Evolutionary conservation across 2,329 filamentous ascomycete genomes (phyloP).

Genomic region (Sporothrix variecibatus): DNA sequence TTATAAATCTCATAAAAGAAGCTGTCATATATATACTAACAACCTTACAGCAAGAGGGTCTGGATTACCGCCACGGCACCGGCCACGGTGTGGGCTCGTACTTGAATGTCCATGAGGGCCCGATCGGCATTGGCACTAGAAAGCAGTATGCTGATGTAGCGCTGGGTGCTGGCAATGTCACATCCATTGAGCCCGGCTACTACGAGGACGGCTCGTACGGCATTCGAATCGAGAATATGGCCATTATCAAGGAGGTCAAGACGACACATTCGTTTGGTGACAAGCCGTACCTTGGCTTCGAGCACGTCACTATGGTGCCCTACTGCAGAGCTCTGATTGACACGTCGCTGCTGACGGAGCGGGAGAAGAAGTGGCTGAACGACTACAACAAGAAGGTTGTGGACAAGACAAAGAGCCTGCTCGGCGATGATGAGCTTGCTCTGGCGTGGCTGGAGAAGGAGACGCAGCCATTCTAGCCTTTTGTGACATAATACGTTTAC

Average conservation of each 20-base stretch:
- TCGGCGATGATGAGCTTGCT: slow-evolving; percentile 71
- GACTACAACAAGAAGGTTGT: slow-evolving; percentile 79
- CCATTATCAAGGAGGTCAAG: slow-evolving; percentile 85
- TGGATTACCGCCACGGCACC: slow-evolving; percentile 95
- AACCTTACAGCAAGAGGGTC: slow-evolving; percentile 62
- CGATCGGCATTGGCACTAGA: slow-evolving; percentile 91
- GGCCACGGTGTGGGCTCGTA: slow-evolving; percentile 95
- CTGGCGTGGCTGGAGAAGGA: slow-evolving; percentile 83
- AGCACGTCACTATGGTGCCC: slow-evolving; percentile 96
- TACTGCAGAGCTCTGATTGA: slow-evolving; percentile 91
- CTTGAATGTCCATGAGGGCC: slow-evolving; percentile 95
- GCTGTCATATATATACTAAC: not conserved
- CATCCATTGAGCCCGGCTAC: slow-evolving; percentile 95
- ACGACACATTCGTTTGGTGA: slow-evolving; percentile 88
- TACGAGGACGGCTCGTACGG: slow-evolving; percentile 96
- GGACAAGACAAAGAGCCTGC: slow-evolving; percentile 77
- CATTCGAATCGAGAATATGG: slow-evolving; percentile 94
- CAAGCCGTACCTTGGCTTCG: slow-evolving; percentile 91
- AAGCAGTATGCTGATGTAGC: slow-evolving; percentile 90
- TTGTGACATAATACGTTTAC: not conserved
- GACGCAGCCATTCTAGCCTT: slow-evolving; percentile 62
- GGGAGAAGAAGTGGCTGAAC: slow-evolving; percentile 85
- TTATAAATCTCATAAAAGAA: not conserved
- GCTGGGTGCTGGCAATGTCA: slow-evolving; percentile 86
- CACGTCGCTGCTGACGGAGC: slow-evolving; percentile 65